Evolutionary conservation across 345 rosid genomes (phyloP), one percentile per base, ranked within the genome.

Genomic region (Lenwebbia sp.): DNA sequence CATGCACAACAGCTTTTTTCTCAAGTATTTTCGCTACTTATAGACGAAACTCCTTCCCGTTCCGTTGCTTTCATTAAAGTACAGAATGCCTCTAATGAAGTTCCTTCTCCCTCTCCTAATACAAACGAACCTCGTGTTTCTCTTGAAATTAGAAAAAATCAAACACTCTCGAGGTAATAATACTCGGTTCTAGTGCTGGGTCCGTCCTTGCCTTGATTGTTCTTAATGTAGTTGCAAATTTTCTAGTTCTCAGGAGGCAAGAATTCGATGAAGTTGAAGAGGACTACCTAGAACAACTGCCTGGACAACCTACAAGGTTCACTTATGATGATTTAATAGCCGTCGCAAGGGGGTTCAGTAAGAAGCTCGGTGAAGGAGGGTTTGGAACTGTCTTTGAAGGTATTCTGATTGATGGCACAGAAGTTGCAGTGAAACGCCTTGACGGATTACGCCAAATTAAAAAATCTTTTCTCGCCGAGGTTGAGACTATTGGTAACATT

Each of bases 311-410:
- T 75, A 33, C 82, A 7, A 52, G 62, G 55, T 85, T 85, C 83
- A 26, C 60, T 44, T 85, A 85, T 12, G 41, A 75, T 53, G 83
- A 85, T n/a, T 40, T 91, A 65, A 82, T 74, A 17, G 54, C 54
- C 54, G 7, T 53, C 21, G 5, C 47, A 44, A 82, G 26, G 54
- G 87, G 23, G 47, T 90, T 90, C 82, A 21, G 23, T 14, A 49
- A 54, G 50, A 87, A 50, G 55, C 90, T 89, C 41, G 92, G 92
- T 5, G 56, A 87, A 54, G 92, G 92, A 15, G 92, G 91, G 3
- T 91, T 91, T 10, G 92, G 91, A 22, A 54, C 86, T 17, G 92
- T 91, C 2, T 88, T 84, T 85, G 81, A 85, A 70, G 91, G 91
- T 12, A 87, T 51, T 84, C 50, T 89, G 37, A 13, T 5, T 22